phyloP scores from a whole-genome alignment of 1,139 yeast genomes.

The Hyphopichia wangnamkhiaoensis region DNA sequence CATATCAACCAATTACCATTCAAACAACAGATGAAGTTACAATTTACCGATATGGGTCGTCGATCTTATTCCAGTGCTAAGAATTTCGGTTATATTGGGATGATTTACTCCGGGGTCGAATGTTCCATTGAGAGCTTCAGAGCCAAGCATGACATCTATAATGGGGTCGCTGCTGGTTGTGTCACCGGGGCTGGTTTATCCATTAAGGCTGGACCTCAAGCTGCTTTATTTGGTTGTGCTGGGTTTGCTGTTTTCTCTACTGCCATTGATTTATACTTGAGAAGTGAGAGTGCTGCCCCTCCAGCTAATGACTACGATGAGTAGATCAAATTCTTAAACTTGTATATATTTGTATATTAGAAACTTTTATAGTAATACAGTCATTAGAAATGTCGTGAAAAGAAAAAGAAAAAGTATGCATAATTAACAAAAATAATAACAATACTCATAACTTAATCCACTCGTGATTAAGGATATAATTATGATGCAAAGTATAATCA shows the following conservation, averaged over 20 bases:
- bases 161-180: slow-evolving; percentile 93
- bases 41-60: slow-evolving; percentile 88
- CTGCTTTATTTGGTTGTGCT: slow-evolving; percentile 90
- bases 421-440: slow-evolving; percentile 37
- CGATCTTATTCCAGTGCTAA: slow-evolving; percentile 87
- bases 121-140: slow-evolving; percentile 83
- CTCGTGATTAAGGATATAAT: slow-evolving; percentile 27
- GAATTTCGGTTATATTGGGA: slow-evolving; percentile 92
- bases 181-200: slow-evolving; percentile 92
- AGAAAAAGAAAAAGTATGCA: slow-evolving; percentile 8
- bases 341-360: slow-evolving; percentile 4
- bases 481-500: slow-evolving; percentile 13
- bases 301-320: slow-evolving; percentile 90
- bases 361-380: neutral
- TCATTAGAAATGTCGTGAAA: neutral
- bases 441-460: slow-evolving; percentile 35
- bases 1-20: slow-evolving; percentile 82
- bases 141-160: slow-evolving; percentile 90
- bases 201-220: slow-evolving; percentile 89
- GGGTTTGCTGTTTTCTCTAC: slow-evolving; percentile 97
- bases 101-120: slow-evolving; percentile 92
- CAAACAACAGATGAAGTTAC: slow-evolving; percentile 89
- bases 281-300: slow-evolving; percentile 83
- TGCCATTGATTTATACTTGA: slow-evolving; percentile 88
- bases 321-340: slow-evolving; percentile 22